These are phyloP conservation scores for Cotoneaster glaucophyllus DNA, from an alignment of 306 rosid genomes.

Conservation along the genomic window DNA sequence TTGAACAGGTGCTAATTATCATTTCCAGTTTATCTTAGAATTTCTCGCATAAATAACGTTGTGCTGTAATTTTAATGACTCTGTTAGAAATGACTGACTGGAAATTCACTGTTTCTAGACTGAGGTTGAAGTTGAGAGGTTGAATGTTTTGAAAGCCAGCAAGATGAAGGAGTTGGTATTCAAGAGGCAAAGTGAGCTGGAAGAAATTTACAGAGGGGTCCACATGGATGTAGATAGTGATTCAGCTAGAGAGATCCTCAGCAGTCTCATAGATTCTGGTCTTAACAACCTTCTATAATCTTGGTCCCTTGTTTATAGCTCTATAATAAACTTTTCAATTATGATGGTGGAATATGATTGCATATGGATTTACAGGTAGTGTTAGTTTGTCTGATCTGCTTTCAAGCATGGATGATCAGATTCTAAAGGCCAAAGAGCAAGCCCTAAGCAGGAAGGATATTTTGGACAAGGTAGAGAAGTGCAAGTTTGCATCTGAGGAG, in stretches of 20 bases:
- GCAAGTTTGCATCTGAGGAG: slow-evolving; percentile 80
- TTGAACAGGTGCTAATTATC: slow-evolving; percentile 55
- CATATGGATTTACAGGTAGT: slow-evolving; percentile 44
- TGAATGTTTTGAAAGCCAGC: slow-evolving; percentile 70
- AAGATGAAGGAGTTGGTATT: slow-evolving; percentile 76
- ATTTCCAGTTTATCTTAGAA: slow-evolving; percentile 10
- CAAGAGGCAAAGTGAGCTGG: slow-evolving; percentile 80
- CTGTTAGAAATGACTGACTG: slow-evolving; percentile 8
- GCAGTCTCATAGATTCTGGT: slow-evolving; percentile 73
- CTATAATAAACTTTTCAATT: background rate
- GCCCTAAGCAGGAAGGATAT: slow-evolving; percentile 88
- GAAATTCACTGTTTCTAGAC: slow-evolving; percentile 27
- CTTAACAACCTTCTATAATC: background rate
- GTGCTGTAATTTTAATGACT: background rate
- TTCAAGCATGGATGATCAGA: slow-evolving; percentile 80
- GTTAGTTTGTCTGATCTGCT: slow-evolving; percentile 60
- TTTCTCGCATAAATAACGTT: background rate
- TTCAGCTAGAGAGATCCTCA: slow-evolving; percentile 58
- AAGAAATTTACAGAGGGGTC: slow-evolving; percentile 73
- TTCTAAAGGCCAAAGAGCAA: slow-evolving; percentile 69
- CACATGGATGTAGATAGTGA: slow-evolving; percentile 76
- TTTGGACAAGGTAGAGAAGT: slow-evolving; percentile 80
- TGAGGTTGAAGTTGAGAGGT: slow-evolving; percentile 61
- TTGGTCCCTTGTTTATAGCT: background rate
- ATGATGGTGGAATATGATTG: background rate